These are phyloP conservation scores for Gnomoniopsis sp. DNA, from an alignment of 2,329 filamentous ascomycete genomes.

Conservation along the genomic window DNA sequence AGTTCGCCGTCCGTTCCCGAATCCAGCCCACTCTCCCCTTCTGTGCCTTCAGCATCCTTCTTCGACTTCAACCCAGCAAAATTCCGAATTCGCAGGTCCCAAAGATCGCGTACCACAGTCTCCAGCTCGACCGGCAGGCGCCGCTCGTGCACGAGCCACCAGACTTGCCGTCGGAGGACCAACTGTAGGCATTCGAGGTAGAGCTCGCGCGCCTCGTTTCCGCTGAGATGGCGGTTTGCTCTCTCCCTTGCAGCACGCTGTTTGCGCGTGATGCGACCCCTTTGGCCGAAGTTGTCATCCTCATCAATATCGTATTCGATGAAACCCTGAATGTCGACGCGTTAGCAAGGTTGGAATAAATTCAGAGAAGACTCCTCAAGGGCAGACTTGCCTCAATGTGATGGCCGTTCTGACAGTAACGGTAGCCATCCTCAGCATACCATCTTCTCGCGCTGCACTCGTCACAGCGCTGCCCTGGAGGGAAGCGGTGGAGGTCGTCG, in stretches of 20 bases:
- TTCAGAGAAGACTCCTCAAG: neutral
- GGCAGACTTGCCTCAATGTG: slow-evolving; percentile 61
- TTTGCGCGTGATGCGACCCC: slow-evolving; percentile 52
- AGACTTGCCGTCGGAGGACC: slow-evolving; percentile 75
- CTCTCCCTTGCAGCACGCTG: slow-evolving; percentile 56
- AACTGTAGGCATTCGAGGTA: slow-evolving; percentile 84
- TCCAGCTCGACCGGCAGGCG: slow-evolving; percentile 72
- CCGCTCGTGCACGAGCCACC: slow-evolving; percentile 66
- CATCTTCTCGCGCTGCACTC: slow-evolving; percentile 70
- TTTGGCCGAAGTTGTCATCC: slow-evolving; percentile 64
- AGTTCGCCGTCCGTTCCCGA: slow-evolving; percentile 35
- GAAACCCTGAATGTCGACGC: slow-evolving; percentile 38
- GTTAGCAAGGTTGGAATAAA: neutral
- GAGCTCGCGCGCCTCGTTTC: slow-evolving; percentile 68
- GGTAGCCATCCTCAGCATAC: slow-evolving; percentile 71
- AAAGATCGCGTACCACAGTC: slow-evolving; percentile 77
- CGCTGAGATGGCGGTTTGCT: slow-evolving; percentile 54
- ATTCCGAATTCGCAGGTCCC: slow-evolving; percentile 64
- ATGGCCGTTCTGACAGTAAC: slow-evolving; percentile 79
- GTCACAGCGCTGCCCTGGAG: slow-evolving; percentile 51
- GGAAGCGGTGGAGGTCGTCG: slow-evolving; percentile 46
- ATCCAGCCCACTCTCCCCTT: slow-evolving; percentile 29
- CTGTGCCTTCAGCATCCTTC: slow-evolving; percentile 28
- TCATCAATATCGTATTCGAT: slow-evolving; percentile 58
- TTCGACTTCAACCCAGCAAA: slow-evolving; percentile 51